phyloP scores from a whole-genome alignment of 768 basidiomycete genomes.

The Russula emetica region DNA sequence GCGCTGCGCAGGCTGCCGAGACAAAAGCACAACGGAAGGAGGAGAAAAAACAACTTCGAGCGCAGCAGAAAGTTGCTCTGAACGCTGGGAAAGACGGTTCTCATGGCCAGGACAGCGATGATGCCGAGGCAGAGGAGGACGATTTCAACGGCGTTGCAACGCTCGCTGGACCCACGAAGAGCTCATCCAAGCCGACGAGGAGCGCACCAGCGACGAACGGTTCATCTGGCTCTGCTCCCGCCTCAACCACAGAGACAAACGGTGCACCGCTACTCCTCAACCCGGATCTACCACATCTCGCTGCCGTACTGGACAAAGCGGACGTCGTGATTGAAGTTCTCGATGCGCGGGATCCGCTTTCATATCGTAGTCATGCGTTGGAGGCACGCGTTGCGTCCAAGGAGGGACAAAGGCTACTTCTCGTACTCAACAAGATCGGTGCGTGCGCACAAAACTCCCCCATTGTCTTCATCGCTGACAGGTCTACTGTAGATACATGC shows the following conservation, averaged over 20 bases:
- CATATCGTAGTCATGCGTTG: constrained; percentile 59
- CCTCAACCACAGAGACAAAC: constrained; percentile 41
- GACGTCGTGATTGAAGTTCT: constrained; percentile 79
- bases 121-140: constrained; percentile 34
- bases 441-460: constrained; percentile 31
- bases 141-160: constrained; percentile 46
- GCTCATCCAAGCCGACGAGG: constrained; percentile 15
- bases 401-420: constrained; percentile 46
- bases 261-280: constrained; percentile 61
- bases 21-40: constrained; percentile 67
- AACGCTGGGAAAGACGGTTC: constrained; percentile 25
- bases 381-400: constrained; percentile 50
- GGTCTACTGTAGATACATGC: constrained; percentile 55
- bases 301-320: constrained; percentile 66
- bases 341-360: constrained; percentile 78
- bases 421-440: constrained; percentile 91
- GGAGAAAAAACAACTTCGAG: constrained; percentile 51
- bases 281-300: constrained; percentile 55
- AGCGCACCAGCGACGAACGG: constrained; percentile 28
- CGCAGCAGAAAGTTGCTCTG: constrained; percentile 28
- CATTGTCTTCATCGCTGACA: constrained; percentile 11
- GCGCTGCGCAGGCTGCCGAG: constrained; percentile 56
- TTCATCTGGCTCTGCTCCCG: constrained; percentile 30
- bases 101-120: constrained; percentile 32
- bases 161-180: constrained; percentile 27